Evolutionary conservation across 345 rosid species (phyloP).

Genomic region (Cardamine occulta): DNA sequence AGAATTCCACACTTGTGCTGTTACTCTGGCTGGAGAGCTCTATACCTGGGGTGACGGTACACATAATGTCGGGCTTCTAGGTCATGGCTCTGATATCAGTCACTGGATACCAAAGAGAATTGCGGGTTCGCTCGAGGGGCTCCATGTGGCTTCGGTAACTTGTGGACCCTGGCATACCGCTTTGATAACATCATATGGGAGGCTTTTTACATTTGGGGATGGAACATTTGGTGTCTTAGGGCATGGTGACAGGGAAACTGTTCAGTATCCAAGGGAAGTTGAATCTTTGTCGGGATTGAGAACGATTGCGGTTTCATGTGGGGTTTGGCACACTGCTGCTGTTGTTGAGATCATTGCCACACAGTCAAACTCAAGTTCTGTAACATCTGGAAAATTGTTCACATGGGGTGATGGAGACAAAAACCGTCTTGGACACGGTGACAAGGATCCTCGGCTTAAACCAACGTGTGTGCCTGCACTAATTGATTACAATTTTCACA

Average conservation of each 20-base stretch:
- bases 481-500: conserved; percentile 84
- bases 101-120: conserved; percentile 99
- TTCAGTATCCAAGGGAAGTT: conserved; percentile 82
- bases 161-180: conserved; percentile 99
- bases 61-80: conserved; percentile 93
- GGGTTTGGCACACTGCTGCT: conserved; percentile 99
- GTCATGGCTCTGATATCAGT: conserved; percentile 86
- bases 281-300: conserved; percentile 86
- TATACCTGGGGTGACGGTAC: conserved; percentile 98
- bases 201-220: conserved; percentile 96
- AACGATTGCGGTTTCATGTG: conserved; percentile 88
- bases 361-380: conserved; percentile 73
- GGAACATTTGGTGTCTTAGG: conserved; percentile 98
- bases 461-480: conserved; percentile 93
- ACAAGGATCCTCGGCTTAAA: conserved; percentile 83
- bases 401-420: conserved; percentile 99
- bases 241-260: conserved; percentile 77
- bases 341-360: conserved; percentile 89
- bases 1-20: conserved; percentile 95
- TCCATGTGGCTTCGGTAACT: conserved; percentile 78
- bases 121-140: conserved; percentile 87
- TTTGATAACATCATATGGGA: conserved; percentile 77
- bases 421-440: conserved; percentile 95
- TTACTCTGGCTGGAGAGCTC: conserved; percentile 86
- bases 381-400: conserved; percentile 81